A percentile compares a stretch with the other conserved stretches of the same genome.
Evolutionary conservation across 2,329 filamentous ascomycete species (phyloP).

Genomic region (Verticillium alfalfae): DNA sequence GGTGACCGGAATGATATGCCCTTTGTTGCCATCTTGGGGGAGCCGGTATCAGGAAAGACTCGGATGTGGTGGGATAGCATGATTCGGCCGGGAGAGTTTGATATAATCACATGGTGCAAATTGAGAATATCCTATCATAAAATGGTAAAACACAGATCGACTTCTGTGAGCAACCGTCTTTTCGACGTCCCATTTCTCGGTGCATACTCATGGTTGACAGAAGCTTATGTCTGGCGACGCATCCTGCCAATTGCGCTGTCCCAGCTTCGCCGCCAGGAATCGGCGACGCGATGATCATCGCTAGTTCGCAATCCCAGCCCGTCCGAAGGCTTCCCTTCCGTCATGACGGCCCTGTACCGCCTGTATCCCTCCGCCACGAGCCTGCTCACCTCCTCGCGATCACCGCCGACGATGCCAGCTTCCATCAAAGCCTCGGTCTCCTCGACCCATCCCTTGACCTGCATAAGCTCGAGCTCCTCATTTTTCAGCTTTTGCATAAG

Average conservation of each 20-base stretch:
- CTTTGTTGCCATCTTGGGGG: constrained; percentile 5
- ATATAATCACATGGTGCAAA: too few relatives aligned
- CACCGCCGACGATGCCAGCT: constrained; percentile 33
- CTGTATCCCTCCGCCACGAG: constrained; percentile 35
- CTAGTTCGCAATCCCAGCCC: not conserved
- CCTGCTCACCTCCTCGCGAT: constrained; percentile 33
- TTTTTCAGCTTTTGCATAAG: constrained; percentile 40
- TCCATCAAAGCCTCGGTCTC: constrained; percentile 41
- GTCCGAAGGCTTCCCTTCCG: constrained; percentile 34
- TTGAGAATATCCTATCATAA: too few relatives aligned
- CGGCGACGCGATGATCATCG: not conserved
- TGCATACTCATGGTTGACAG: too few relatives aligned
- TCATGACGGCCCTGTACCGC: constrained; percentile 36
- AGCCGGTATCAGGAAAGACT: not conserved
- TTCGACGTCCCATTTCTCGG: too few relatives aligned
- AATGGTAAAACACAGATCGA: too few relatives aligned
- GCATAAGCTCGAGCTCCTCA: constrained; percentile 38
- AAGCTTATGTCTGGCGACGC: not conserved
- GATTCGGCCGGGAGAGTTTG: not conserved
- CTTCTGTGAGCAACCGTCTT: too few relatives aligned
- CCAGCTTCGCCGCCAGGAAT: not conserved
- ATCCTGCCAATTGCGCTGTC: not conserved
- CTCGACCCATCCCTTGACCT: constrained; percentile 48
- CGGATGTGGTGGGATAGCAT: not conserved
- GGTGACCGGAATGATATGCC: constrained; percentile 37